A percentile compares a stretch with the other conserved stretches of the same genome.
Conservation (phyloP, 768 basidiomycete genomes). For the Boletus rufocinnamomeus region DNA sequence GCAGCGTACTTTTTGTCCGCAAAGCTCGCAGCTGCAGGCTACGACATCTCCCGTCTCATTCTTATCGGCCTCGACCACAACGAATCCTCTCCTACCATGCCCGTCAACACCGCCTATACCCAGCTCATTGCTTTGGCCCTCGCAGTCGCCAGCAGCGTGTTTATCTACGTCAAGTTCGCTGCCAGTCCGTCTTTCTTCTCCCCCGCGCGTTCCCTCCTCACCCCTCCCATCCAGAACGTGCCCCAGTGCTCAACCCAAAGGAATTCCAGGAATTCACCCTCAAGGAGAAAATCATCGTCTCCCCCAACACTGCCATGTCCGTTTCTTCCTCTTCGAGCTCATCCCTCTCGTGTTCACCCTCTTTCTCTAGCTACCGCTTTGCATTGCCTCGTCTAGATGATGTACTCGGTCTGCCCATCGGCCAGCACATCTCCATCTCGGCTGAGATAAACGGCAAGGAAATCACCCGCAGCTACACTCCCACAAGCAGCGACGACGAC, state of each 20-base stretch:
- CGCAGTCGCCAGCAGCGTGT: constrained; percentile 48
- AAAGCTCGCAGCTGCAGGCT: constrained; percentile 54
- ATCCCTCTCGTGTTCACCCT: not conserved
- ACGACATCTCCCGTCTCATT: constrained; percentile 59
- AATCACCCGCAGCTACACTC: constrained; percentile 91
- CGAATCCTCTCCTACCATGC: constrained; percentile 16
- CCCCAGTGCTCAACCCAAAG: constrained; percentile 70
- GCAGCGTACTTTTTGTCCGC: constrained; percentile 43
- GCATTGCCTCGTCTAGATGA: constrained; percentile 72
- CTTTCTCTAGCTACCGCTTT: constrained; percentile 79
- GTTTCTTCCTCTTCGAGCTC: constrained; percentile 27
- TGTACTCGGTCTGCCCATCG: constrained; percentile 90
- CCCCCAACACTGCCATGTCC: constrained; percentile 95
- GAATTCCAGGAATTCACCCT: constrained; percentile 85
- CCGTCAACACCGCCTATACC: constrained; percentile 24
- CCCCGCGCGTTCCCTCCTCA: constrained; percentile 2
- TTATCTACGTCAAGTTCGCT: constrained; percentile 55
- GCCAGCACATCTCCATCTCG: constrained; percentile 92
- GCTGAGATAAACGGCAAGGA: constrained; percentile 93
- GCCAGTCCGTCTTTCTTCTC: constrained; percentile 38
- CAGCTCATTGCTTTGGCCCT: constrained; percentile 56
- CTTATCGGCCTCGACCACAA: constrained; percentile 52
- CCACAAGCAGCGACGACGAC: constrained; percentile 92
- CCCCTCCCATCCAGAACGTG: constrained; percentile 48
- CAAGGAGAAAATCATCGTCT: constrained; percentile 76